Base-by-base conservation (phyloP, 2,329 filamentous ascomycete species). In the Talaromyces sp. region DNA sequence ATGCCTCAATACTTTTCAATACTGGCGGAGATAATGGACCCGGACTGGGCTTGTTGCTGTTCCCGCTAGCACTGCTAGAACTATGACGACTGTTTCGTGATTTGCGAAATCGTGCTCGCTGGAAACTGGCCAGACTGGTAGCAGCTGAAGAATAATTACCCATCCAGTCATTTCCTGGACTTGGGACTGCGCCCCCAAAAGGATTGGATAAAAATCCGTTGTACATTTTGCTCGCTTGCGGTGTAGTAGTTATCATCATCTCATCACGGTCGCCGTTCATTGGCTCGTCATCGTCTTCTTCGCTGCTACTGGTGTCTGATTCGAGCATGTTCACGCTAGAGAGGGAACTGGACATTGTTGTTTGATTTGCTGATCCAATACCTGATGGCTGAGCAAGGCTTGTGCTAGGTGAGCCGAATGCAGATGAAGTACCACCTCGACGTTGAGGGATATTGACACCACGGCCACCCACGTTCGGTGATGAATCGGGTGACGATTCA, bases 401-500 rank as follows among this genome's bases (percentile, higher is more conserved):
- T 58, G 84, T 78, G 62, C 87, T 89, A 19, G 89, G 89, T 3
- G 89, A 90, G 69, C 93, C 90, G 67, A 85, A 76, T 50, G 77
- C 72, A 71, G 76, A 75, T 61, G 72, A 74, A 17, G 76, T 78
- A 33, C 78, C 67, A 19, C 77, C 76, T 64, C 83, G 86, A 61
- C 85, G 80, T 45, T 82, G 78, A 3, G 87, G 86, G 62, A 89
- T 88, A 65, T 82, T 82, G 74, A 89, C 82, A 2, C 84, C 84
- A 68, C 90, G 87, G 47, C 89, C 89, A 61, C 89, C 88, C 63
- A 95, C 89, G 13, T 90, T 93, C 0, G 95, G 95, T 0, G 93
- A 97, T 0, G 92, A 95, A 75, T 96, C 93, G 3, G 93, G 93
- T 5, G 91, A 95, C 0, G 91, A 90, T 75, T 97, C 92, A 64